A percentile compares a stretch with the other conserved stretches of the same genome.
phyloP scores from a whole-genome alignment of 2,329 filamentous ascomycete genomes.

The Emericellopsis atlantica region DNA sequence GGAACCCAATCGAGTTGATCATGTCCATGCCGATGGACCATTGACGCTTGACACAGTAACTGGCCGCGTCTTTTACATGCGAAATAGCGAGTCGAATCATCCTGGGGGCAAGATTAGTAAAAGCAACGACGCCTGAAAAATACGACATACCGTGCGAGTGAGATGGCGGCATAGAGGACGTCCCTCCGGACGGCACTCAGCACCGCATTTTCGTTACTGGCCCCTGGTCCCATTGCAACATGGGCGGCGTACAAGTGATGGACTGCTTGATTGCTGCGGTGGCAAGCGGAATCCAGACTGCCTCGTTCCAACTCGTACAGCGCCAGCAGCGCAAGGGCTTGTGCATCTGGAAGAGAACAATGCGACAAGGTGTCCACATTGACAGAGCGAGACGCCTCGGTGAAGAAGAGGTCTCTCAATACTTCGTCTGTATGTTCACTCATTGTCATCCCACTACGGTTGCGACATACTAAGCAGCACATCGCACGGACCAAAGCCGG shows the following conservation, averaged over 20 bases:
- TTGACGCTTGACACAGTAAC: no score
- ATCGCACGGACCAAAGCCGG: not conserved
- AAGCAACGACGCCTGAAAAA: no score
- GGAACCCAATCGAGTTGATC: no score
- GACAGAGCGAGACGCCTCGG: not conserved
- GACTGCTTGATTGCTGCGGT: no score
- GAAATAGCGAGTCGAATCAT: no score
- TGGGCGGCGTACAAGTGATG: no score
- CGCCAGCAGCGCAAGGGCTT: not conserved
- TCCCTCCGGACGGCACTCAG: not conserved
- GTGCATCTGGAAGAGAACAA: conserved; percentile 1
- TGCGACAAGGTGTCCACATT: not conserved
- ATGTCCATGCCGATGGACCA: not conserved
- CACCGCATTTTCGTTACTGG: not conserved
- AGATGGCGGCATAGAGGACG: not conserved
- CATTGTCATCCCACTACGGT: not conserved
- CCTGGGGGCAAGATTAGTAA: no score
- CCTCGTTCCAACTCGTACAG: not conserved
- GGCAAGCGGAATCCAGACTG: no score
- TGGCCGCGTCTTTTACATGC: no score
- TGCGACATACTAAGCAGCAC: conserved; percentile 1
- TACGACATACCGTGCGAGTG: not conserved
- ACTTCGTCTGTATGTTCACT: not conserved
- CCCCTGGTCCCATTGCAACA: no score
- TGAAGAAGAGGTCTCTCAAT: not conserved